Evolutionary conservation across 1,139 yeast genomes (phyloP).

Genomic region (Scheffersomyces illinoinensis): DNA sequence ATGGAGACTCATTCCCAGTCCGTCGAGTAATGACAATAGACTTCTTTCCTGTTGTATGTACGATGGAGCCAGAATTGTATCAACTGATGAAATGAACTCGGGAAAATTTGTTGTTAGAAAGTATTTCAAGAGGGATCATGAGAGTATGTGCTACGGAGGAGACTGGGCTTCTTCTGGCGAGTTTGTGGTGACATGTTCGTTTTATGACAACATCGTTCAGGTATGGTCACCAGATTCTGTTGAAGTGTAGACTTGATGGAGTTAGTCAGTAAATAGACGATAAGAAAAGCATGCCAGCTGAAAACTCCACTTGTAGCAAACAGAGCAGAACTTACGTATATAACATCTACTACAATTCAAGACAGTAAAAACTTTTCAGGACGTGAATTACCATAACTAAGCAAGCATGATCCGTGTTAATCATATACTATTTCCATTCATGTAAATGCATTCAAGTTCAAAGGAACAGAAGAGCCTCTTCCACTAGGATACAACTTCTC

Average conservation of each 20-base stretch:
- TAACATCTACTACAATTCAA: too few species aligned
- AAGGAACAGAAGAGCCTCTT: conserved; percentile 90
- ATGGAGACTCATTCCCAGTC: conserved; percentile 81
- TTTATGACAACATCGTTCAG: conserved; percentile 82
- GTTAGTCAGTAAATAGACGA: neutral
- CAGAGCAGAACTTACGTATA: too few species aligned
- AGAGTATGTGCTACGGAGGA: conserved; percentile 94
- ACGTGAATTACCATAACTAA: too few species aligned
- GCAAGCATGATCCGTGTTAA: too few species aligned
- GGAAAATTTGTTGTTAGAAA: conserved; percentile 42
- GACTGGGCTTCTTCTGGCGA: conserved; percentile 66
- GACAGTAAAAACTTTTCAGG: too few species aligned
- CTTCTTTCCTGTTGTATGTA: conserved; percentile 91
- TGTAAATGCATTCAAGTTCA: conserved; percentile 50
- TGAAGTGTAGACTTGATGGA: neutral
- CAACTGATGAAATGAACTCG: conserved; percentile 16
- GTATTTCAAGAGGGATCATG: conserved; percentile 70
- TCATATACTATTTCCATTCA: neutral
- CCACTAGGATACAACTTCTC: conserved; percentile 92
- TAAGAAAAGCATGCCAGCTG: too few species aligned
- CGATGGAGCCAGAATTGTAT: conserved; percentile 79
- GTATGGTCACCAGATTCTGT: conserved; percentile 51
- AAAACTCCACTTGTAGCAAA: too few species aligned
- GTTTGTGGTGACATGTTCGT: conserved; percentile 76
- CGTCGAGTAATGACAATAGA: conserved; percentile 38